Conservation (phyloP, 2,329 filamentous ascomycete species). For the Aspergillus brasiliensis region DNA sequence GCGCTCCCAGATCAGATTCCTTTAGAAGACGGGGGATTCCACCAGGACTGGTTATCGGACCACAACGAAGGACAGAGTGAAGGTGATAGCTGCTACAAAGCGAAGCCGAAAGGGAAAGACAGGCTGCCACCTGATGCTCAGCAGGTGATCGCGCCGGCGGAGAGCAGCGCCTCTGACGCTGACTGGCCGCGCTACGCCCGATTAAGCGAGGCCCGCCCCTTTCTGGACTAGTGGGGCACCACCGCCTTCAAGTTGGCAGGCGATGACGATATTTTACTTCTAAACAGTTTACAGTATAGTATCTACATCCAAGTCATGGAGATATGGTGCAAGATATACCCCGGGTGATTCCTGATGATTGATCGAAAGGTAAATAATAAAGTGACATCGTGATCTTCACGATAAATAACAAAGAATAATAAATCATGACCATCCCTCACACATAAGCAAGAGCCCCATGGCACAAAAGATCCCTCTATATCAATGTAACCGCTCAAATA, state of each 20-base stretch:
- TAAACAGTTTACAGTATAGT: not conserved
- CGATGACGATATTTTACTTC: slow-evolving; percentile 1
- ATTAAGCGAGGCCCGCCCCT: slow-evolving; percentile 18
- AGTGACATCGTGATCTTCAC: not conserved
- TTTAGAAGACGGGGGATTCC: not conserved
- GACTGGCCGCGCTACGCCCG: slow-evolving; percentile 16
- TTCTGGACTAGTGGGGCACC: slow-evolving; percentile 5
- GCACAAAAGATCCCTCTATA: slow-evolving; percentile 4
- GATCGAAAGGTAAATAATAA: not conserved
- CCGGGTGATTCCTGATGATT: not conserved
- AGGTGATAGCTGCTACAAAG: not conserved
- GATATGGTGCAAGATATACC: no score
- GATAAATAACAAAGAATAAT: not conserved
- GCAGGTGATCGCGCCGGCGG: slow-evolving; percentile 23
- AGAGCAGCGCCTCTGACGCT: slow-evolving; percentile 16
- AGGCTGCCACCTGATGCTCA: slow-evolving; percentile 25
- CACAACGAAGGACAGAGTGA: not conserved
- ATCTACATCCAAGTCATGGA: no score
- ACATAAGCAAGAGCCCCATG: not conserved
- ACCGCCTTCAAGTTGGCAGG: not conserved
- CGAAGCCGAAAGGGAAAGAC: slow-evolving; percentile 8
- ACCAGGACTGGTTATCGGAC: not conserved
- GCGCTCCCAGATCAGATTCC: not conserved
- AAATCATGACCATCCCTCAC: not conserved
- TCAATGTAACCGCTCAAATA: slow-evolving; percentile 5